Evolutionary conservation across 2,329 filamentous ascomycete species (phyloP), one percentile per base, ranked within the genome.

Genomic region (Cercospora janseana): DNA sequence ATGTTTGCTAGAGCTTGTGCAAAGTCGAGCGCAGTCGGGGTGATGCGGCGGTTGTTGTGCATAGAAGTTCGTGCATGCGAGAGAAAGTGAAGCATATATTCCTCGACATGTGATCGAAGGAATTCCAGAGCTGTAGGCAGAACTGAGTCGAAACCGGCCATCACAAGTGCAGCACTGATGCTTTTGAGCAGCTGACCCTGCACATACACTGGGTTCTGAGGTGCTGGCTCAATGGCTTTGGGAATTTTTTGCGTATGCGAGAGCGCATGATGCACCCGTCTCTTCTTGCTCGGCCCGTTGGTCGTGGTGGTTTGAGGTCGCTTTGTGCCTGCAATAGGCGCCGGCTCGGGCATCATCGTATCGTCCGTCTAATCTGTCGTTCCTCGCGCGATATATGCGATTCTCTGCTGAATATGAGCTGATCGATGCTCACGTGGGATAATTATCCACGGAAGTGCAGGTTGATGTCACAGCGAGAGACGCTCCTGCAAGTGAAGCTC

Each of bases 21-120:
- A 63, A 83, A 84, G 65, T 85, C 82, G 54, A 76, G 72, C 0
- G 81, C 76, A 16, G 81, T 76, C 1, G 80, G 77, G 37, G 75
- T 72, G 7, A 70, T 75, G 43, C 82, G 77, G 40, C 82, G 75
- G 43, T 73, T 73, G 35, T 74, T 73, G 31, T 72, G 66, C 82
- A 85, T 85, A 4, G 79, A 81, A 38, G 74, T 72, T 31, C 76
- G 76, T 26, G 81, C 75, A 52, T 76, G 72, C 23, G 72, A 70
- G 28, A 79, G 70, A 54, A 84, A 75, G 47, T 72, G 72, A 35
- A 75, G 71, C 78, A 60, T 79, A 82, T 79, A 83, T 64, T 81
- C 78, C 67, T 84, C 79, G 16, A 77, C 72, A 32, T 76, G 69
- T 49, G 70, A 72, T 46, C 77, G 70, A 54, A 85, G 77, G 58